These are phyloP conservation scores for Pythium dissotocum DNA, from an alignment of 352 stramenopile species.

Conservation along the genomic window DNA sequence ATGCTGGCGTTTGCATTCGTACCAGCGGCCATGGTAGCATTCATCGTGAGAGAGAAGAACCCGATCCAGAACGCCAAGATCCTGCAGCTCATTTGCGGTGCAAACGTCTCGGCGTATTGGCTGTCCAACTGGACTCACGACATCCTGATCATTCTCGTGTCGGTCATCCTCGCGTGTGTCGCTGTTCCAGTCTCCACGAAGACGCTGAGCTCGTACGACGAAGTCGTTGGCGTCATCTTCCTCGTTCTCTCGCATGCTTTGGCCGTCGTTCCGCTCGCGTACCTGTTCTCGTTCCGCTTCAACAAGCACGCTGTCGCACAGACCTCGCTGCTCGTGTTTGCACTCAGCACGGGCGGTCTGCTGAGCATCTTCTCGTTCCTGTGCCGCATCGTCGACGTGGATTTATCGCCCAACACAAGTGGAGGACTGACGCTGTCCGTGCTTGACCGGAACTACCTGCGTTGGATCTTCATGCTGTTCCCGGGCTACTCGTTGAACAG, in stretches of 20 bases:
- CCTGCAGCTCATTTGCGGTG: conserved; percentile 48
- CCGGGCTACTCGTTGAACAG: conserved; percentile 61
- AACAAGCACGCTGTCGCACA: conserved; percentile 58
- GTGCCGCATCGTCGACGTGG: conserved; percentile 57
- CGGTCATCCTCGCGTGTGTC: conserved; percentile 30
- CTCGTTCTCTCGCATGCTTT: conserved; percentile 45
- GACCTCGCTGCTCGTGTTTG: conserved; percentile 61
- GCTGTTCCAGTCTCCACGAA: conserved; percentile 36
- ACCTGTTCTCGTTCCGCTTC: conserved; percentile 59
- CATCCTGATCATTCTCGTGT: conserved; percentile 32
- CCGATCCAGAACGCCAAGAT: conserved; percentile 52
- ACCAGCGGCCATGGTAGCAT: conserved; percentile 44
- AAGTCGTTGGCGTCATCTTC: conserved; percentile 40
- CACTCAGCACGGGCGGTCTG: conserved; percentile 49
- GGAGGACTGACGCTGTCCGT: conserved; percentile 42
- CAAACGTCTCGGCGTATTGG: conserved; percentile 45
- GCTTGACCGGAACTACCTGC: conserved; percentile 62
- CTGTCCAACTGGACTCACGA: conserved; percentile 44
- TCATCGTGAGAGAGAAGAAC: conserved; percentile 50
- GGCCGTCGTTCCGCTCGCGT: conserved; percentile 56
- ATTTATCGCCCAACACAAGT: conserved; percentile 11
- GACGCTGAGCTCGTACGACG: conserved; percentile 17
- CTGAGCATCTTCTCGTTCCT: conserved; percentile 76
- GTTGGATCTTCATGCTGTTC: conserved; percentile 71
- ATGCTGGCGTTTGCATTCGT: conserved; percentile 55